phyloP scores from a whole-genome alignment of 495 filamentous ascomycete species.

The Lasiosphaeris hirsuta region DNA sequence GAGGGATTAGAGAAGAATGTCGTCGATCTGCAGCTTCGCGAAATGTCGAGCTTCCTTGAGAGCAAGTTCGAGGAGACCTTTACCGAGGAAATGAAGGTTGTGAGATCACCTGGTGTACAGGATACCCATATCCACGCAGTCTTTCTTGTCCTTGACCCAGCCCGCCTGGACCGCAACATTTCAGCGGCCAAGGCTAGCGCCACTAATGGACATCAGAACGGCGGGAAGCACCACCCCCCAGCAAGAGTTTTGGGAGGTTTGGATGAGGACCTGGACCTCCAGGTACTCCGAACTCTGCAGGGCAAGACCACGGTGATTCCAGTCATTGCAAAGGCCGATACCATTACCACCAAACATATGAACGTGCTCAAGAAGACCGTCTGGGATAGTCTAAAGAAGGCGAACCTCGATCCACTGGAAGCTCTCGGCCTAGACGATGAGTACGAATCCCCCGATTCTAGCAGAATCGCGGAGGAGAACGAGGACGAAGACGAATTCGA shows the following conservation, averaged over 20 bases:
- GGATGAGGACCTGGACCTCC: constrained; percentile 86
- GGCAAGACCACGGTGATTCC: constrained; percentile 96
- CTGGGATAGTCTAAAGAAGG: constrained; percentile 78
- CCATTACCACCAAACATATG: constrained; percentile 92
- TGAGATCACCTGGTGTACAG: constrained; percentile 85
- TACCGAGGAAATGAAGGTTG: constrained; percentile 94
- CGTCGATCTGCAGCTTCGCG: constrained; percentile 88
- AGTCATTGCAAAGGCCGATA: constrained; percentile 96
- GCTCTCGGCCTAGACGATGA: constrained; percentile 77
- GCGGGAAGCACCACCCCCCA: constrained; percentile 44
- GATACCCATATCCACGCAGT: constrained; percentile 98
- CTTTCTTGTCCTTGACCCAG: constrained; percentile 87
- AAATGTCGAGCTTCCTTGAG: constrained; percentile 88
- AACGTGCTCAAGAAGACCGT: constrained; percentile 85
- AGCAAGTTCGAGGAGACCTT: constrained; percentile 99
- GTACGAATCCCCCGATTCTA: constrained; percentile 52
- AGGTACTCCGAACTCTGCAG: constrained; percentile 81
- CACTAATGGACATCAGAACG: constrained; percentile 51
- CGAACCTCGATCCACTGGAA: constrained; percentile 85
- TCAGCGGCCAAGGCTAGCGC: constrained; percentile 58
- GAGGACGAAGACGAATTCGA: constrained; percentile 38
- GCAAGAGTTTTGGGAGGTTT: constrained; percentile 62
- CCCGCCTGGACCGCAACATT: constrained; percentile 78
- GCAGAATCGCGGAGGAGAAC: constrained; percentile 59
- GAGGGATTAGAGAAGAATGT: constrained; percentile 89